These are phyloP conservation scores for Plantago coronopus DNA, from an alignment of 305 asterid genomes.

Conservation along the genomic window DNA sequence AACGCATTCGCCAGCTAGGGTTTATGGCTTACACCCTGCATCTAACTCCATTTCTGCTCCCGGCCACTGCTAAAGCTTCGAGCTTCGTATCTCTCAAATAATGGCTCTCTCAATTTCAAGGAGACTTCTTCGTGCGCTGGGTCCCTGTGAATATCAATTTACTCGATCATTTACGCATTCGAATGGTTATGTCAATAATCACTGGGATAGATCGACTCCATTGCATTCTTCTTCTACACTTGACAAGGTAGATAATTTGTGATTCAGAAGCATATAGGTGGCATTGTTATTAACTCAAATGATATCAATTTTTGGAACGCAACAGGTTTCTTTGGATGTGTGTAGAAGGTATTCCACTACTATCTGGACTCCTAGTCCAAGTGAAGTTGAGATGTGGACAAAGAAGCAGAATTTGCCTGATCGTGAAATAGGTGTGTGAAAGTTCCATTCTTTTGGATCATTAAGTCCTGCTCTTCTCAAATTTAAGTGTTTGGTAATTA, in stretches of 20 bases:
- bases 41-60: neutral
- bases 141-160: conserved; percentile 31
- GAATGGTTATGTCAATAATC: conserved; percentile 14
- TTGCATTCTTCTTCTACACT: conserved; percentile 25
- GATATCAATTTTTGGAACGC: conserved; percentile 16
- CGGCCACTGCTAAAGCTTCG: neutral
- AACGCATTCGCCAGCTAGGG: neutral
- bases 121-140: conserved; percentile 45
- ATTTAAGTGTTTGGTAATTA: neutral
- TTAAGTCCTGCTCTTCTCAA: neutral
- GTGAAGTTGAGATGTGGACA: conserved; percentile 50
- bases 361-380: conserved; percentile 53
- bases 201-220: conserved; percentile 21
- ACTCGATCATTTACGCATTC: conserved; percentile 24
- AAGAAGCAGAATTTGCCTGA: conserved; percentile 47
- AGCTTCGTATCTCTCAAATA: neutral
- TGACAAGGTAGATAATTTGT: conserved; percentile 32
- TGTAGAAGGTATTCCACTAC: conserved; percentile 48
- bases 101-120: conserved; percentile 63
- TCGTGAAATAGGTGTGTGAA: conserved; percentile 49
- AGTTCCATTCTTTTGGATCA: neutral
- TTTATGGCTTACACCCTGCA: neutral
- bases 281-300: neutral
- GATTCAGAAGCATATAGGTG: neutral
- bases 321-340: conserved; percentile 32